Evolutionary conservation across 129 eudicot species (phyloP), one percentile per base, ranked within the genome.

Genomic region (Centaurea solstitialis): DNA sequence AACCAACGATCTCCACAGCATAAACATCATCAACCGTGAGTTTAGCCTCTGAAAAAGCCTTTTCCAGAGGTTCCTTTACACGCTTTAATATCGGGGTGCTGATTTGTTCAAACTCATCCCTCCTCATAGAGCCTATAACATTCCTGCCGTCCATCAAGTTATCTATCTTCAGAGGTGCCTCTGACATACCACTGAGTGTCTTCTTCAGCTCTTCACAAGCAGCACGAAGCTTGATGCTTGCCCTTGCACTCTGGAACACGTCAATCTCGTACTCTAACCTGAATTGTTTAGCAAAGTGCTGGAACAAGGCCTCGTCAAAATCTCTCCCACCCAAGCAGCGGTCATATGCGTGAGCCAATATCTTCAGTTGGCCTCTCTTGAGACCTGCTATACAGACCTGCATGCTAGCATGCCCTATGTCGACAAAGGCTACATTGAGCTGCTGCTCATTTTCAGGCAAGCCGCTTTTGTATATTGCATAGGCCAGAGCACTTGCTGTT

Each of bases 321-420:
- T 94, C 98, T 74, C 98, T 89, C 1, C 98, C 98, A 61, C 98
- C 98, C 0, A 94, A 78, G 13, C 87, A 82, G 22, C 93, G 86
- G 53, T 94, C 98, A 80, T 87, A 94, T n/a, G 98, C 79, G 77
- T 94, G 98, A 18, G 98, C 85, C 85, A 94, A 84, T 62, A 94
- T 77, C 85, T 94, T 94, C 73, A 94, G 66, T 21, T 94, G 96
- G 33, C 97, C 98, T 82, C 92, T 94, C 93, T 94, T 95, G 41
- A 95, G 91, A 15, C 91, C 97, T 81, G 94, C 97, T 67, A 95
- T 82, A 76, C 97, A 95, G 26, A 95, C 99, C 80, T 95, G 99
- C 97, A 95, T 84, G 47, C 99, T 95, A 33, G 99, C 85, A 84
- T 95, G 99, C n/a, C 99, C 99, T 70, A 95, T 81, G 72, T 95